Evolutionary conservation across 306 rosid species (phyloP).

Genomic region (Fagus crenata): DNA sequence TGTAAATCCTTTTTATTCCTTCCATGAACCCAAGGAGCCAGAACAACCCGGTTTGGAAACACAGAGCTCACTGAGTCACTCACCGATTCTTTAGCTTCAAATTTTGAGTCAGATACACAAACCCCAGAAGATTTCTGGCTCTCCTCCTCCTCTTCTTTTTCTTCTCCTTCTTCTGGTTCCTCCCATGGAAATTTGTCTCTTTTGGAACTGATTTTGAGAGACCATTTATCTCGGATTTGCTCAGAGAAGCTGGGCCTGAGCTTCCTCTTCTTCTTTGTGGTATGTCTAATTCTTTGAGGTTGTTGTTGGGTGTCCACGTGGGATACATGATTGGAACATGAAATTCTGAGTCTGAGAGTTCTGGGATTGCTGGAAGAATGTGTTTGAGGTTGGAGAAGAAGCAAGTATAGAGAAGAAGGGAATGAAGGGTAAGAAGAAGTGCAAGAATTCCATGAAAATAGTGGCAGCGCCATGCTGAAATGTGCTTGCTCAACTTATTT

Average conservation of each 20-base stretch:
- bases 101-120: slow-evolving; percentile 1
- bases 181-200: slow-evolving; percentile 80
- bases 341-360: slow-evolving; percentile 48
- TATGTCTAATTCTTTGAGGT: slow-evolving; percentile 44
- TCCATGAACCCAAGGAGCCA: slow-evolving; percentile 74
- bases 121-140: slow-evolving; percentile 12
- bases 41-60: slow-evolving; percentile 32
- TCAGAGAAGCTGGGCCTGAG: slow-evolving; percentile 77
- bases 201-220: slow-evolving; percentile 50
- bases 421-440: slow-evolving; percentile 28
- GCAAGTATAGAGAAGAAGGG: slow-evolving; percentile 45
- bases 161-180: slow-evolving; percentile 20
- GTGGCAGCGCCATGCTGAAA: slow-evolving; percentile 56
- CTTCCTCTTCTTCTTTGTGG: slow-evolving; percentile 47
- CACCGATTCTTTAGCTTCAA: slow-evolving; percentile 25
- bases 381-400: slow-evolving; percentile 32
- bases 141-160: slow-evolving; percentile 14
- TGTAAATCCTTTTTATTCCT: slow-evolving; percentile 27
- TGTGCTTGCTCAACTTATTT: neutral
- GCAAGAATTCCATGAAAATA: slow-evolving; percentile 34
- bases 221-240: slow-evolving; percentile 78
- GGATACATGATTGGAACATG: slow-evolving; percentile 46
- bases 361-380: neutral
- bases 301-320: slow-evolving; percentile 42
- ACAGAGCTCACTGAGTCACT: slow-evolving; percentile 36